These are phyloP conservation scores for Pseudopyricularia cyperi DNA, from an alignment of 2,329 filamentous ascomycete species.

Conservation along the genomic window DNA sequence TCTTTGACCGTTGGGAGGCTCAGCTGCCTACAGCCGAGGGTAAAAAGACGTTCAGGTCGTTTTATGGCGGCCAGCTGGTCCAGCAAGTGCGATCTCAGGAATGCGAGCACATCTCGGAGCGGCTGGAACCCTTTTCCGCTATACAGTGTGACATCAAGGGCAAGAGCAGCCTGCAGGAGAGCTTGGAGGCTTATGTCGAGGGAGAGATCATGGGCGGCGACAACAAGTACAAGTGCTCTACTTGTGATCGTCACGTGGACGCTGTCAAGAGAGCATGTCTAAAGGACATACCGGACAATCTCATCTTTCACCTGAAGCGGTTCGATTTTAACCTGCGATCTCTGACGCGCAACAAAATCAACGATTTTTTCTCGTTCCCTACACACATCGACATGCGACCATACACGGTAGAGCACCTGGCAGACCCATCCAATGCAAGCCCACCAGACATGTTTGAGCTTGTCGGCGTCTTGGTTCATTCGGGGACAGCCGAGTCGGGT, in stretches of 20 bases:
- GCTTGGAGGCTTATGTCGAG: conserved; percentile 86
- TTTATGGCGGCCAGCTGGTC: conserved; percentile 84
- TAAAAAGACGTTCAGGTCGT: conserved; percentile 62
- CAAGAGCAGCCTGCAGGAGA: conserved; percentile 71
- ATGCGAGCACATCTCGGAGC: conserved; percentile 85
- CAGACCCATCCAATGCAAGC: conserved; percentile 39
- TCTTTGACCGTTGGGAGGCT: conserved; percentile 83
- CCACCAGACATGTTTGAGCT: conserved; percentile 76
- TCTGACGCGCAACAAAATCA: conserved; percentile 80
- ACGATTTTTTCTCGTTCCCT: conserved; percentile 88
- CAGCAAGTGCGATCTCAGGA: conserved; percentile 94
- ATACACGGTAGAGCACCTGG: conserved; percentile 79
- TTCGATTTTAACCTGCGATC: conserved; percentile 72
- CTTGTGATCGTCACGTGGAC: conserved; percentile 78
- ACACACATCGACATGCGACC: conserved; percentile 71
- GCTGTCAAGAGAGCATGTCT: conserved; percentile 87
- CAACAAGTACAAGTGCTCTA: conserved; percentile 96
- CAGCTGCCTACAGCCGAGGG: conserved; percentile 57
- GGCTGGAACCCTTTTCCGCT: conserved; percentile 80
- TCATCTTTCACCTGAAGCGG: conserved; percentile 89
- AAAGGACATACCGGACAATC: conserved; percentile 82
- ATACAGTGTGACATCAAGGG: conserved; percentile 96
- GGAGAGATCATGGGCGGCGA: conserved; percentile 96
- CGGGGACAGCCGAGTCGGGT: conserved; percentile 82
- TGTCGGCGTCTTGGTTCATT: conserved; percentile 89